These are phyloP conservation scores for Corrigiola litoralis DNA, from an alignment of 179 eudicot species.

Conservation along the genomic window DNA sequence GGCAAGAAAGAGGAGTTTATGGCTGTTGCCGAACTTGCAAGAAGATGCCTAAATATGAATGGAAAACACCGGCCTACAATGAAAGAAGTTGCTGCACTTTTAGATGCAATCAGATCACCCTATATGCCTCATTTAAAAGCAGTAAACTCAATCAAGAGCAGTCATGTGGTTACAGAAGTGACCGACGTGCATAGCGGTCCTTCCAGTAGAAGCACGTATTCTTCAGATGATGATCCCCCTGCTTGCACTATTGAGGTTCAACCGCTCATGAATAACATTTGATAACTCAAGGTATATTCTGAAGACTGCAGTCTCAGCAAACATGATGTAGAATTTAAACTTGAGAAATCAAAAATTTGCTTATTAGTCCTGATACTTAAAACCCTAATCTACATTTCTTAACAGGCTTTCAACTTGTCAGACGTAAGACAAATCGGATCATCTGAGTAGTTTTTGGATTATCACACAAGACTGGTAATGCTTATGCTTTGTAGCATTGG, in stretches of 20 bases:
- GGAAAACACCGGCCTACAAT: constrained; percentile 37
- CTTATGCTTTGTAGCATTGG: too few relatives aligned
- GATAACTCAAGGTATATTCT: not conserved
- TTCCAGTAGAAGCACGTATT: not conserved
- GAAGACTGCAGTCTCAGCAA: not conserved
- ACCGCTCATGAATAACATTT: not conserved
- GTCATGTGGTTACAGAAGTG: not conserved
- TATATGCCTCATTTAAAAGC: not conserved
- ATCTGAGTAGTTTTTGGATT: too few relatives aligned
- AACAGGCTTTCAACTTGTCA: too few relatives aligned
- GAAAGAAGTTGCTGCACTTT: constrained; percentile 19
- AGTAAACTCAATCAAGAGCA: not conserved
- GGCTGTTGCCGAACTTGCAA: constrained; percentile 32
- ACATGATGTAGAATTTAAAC: too few relatives aligned
- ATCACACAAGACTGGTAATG: too few relatives aligned
- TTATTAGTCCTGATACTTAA: too few relatives aligned
- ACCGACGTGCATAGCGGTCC: not conserved
- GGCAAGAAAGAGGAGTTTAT: constrained; percentile 17
- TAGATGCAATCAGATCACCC: constrained; percentile 20
- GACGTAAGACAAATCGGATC: too few relatives aligned
- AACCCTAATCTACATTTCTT: too few relatives aligned
- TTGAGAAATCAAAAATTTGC: too few relatives aligned
- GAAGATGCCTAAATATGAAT: constrained; percentile 29
- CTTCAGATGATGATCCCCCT: not conserved
- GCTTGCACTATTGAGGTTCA: constrained; percentile 1